Evolutionary conservation across 2,329 filamentous ascomycete species (phyloP), one percentile per base, ranked within the genome.

Genomic region (Alternaria arborescens): DNA sequence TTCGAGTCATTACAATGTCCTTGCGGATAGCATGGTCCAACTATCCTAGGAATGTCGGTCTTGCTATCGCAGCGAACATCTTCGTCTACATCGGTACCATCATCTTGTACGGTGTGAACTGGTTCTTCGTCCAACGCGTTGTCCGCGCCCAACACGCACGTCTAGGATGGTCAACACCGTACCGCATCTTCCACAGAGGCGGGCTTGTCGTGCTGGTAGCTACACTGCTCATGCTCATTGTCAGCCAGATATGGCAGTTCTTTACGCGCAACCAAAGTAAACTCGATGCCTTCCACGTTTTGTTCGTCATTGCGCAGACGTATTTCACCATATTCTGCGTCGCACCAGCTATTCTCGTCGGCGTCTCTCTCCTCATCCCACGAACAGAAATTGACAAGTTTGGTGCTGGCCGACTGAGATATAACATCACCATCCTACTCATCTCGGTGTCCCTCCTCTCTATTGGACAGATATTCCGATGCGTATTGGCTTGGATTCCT

Each of bases 111-210:
- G 81, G 94, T 71, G 80, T 93, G 76, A 94, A 97, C 80, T 82
- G 96, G 64, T 83, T 95, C 73, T 91, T 94, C 74, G 81, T 89
- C 0, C 91, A 94, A 78, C 87, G 93, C 51, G 83, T 97, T 26
- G 77, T 95, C 26, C 87, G 93, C 57, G 90, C 90, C 8, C 87
- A 88, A 56, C 91, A 94, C 71, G 91, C 91, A 0, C 75, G 77
- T 3, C 77, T 92, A 32, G 92, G 91, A 61, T 94, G 92, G 91
- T 84, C 86, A 60, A 82, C 78, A 28, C 69, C 80, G 2, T 82
- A 87, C 34, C 83, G 82, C 2, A 65, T 82, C 18, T 62, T 81
- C 32, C 84, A 86, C 62, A 82, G 80, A 30, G 71, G 78, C 2
- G 81, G 86, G n/a, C 83, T 82, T 1, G 64, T 80, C 18, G 61